Conservation (phyloP, 225 moss, liverwort and hornwort genomes). For the Pseudoscleropodium purum region DNA sequence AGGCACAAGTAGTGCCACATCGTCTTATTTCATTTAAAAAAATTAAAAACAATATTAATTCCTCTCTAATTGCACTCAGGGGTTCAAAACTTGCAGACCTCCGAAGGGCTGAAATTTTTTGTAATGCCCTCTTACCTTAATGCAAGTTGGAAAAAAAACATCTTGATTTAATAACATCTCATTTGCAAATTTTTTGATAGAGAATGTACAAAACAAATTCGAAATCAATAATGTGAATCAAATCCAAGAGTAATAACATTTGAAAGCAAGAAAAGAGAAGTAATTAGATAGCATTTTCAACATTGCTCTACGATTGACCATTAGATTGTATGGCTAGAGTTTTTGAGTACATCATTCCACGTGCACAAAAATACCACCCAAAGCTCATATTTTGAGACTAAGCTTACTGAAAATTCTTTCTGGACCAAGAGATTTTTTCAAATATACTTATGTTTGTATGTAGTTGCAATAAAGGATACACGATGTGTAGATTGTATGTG, state of each 20-base stretch:
- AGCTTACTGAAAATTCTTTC: accelerated
- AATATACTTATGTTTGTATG: neutral
- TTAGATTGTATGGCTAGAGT: neutral
- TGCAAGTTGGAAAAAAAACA: too few species aligned
- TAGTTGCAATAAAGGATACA: accelerated
- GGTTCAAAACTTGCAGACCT: too few species aligned
- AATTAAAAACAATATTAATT: too few species aligned
- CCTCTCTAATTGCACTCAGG: too few species aligned
- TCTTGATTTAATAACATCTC: neutral
- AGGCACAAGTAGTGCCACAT: too few species aligned
- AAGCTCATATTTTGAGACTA: accelerated
- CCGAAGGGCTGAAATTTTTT: too few species aligned
- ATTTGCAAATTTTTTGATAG: neutral
- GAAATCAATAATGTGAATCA: neutral
- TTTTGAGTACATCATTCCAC: neutral
- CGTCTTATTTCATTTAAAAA: too few species aligned
- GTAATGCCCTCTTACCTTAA: too few species aligned
- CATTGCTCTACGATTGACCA: neutral
- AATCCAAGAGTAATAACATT: neutral
- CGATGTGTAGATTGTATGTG: neutral
- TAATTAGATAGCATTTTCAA: neutral
- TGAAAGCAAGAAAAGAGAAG: neutral
- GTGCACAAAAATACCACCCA: neutral
- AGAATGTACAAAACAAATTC: neutral
- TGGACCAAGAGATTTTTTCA: too few species aligned